A percentile compares a stretch with the other conserved stretches of the same genome.
Conservation (phyloP, 345 rosid genomes). For the Geranium brycei region DNA sequence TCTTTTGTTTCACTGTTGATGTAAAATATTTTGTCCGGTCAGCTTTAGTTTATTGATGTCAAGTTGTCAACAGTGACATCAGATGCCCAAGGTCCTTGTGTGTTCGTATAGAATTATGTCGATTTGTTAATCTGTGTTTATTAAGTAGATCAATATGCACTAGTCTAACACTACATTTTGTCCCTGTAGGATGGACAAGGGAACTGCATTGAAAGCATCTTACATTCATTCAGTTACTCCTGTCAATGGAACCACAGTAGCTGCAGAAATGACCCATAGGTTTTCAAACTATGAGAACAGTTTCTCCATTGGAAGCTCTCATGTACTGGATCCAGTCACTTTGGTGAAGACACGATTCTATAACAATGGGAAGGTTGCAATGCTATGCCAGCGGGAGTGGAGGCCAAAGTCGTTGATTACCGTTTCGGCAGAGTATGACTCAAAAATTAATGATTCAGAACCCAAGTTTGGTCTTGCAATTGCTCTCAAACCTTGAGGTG, state of each 20-base stretch:
- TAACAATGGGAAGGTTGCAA: slow-evolving; percentile 46
- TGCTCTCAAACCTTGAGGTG: slow-evolving; percentile 56
- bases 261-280: slow-evolving; percentile 65
- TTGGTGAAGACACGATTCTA: slow-evolving; percentile 45
- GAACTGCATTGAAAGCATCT: slow-evolving; percentile 57
- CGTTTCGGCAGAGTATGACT: slow-evolving; percentile 58
- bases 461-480: slow-evolving; percentile 67
- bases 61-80: no score
- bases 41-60: no score
- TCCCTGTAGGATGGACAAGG: slow-evolving; percentile 50
- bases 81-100: no score
- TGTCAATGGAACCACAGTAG: slow-evolving; percentile 29
- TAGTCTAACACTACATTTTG: not conserved
- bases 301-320: slow-evolving; percentile 54
- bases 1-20: no score
- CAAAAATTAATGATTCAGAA: slow-evolving; percentile 36
- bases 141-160: no score
- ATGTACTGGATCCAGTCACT: slow-evolving; percentile 41
- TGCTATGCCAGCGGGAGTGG: slow-evolving; percentile 65
- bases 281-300: slow-evolving; percentile 44
- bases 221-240: slow-evolving; percentile 50
- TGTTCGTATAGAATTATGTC: no score
- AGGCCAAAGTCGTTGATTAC: slow-evolving; percentile 61
- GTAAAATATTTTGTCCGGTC: no score
- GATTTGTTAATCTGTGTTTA: not conserved